These are phyloP conservation scores for Wickerhamiella kurtzmanii DNA, from an alignment of 805 yeast species.

Conservation along the genomic window DNA sequence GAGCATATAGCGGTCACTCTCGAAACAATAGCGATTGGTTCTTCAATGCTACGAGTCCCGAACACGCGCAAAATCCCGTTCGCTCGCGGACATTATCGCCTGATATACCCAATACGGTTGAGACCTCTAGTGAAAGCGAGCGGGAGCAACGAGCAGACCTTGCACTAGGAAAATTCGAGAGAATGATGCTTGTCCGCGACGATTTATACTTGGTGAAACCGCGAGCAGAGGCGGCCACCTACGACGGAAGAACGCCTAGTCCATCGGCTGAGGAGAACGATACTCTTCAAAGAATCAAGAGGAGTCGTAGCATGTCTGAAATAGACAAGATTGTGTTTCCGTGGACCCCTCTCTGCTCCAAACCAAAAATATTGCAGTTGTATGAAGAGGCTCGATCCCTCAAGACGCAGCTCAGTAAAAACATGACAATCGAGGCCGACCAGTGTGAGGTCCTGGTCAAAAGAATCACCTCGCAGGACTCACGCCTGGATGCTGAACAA, in stretches of 20 bases:
- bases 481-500: slow-evolving; percentile 15
- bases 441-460: slow-evolving; percentile 6
- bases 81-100: neutral
- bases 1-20: neutral
- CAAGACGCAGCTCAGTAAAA: slow-evolving; percentile 8
- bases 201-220: neutral
- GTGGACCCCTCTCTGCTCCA: slow-evolving; percentile 15
- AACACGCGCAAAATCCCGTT: too few species aligned
- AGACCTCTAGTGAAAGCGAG: neutral
- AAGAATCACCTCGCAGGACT: slow-evolving; percentile 13
- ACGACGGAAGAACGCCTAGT: too few species aligned
- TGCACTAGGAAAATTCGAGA: neutral
- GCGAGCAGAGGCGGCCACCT: too few species aligned
- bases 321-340: slow-evolving; percentile 13
- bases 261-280: neutral
- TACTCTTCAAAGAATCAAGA: neutral
- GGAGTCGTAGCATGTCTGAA: slow-evolving; percentile 13
- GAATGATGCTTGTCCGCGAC: neutral
- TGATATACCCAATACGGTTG: neutral
- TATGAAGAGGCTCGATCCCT: slow-evolving; percentile 14
- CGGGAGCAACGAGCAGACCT: neutral
- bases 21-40: neutral
- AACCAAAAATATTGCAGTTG: slow-evolving; percentile 10
- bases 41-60: neutral
- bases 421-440: slow-evolving; percentile 7